Evolutionary conservation across 345 rosid genomes (phyloP), one percentile per base, ranked within the genome.

Genomic region (Syzygium aromaticum): DNA sequence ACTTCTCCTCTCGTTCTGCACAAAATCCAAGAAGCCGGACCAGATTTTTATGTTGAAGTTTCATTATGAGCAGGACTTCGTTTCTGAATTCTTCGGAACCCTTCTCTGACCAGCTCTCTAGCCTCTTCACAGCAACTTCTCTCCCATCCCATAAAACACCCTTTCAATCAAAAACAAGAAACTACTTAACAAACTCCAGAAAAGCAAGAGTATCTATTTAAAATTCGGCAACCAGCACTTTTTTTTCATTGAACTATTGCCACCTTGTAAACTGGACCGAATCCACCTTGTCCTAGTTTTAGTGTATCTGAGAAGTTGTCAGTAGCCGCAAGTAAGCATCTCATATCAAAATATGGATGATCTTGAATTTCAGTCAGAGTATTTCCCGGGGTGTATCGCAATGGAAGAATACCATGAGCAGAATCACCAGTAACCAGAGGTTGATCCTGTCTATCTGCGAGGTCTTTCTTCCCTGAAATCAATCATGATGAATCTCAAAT

Each of bases 231-330:
- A 38, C 4, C 2, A 0, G 38, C 80, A 9, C 21, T 73, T 6
- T 3, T 49, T 38, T 73, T 33, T 33, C 7, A 2, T 73, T 25
- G 0, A 73, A 73, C 2, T 33, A 73, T 73, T 73, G 49, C 49
- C 8, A 73, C 80, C 80, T 73, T 73, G 80, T 73, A 73, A 73
- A 73, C 80, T 38, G 80, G 80, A 38, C 80, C 92, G 53, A 92
- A 92, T 17, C 92, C 91, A 17, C 91, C 93, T 77, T 89, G 77
- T 53, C 92, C 93, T 21, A 92, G 89, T 88, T 83, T 90, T 64
- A 90, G 87, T 8, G 80, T 43, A 54, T 87, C 85, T 5, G 92
- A 89, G 87, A 92, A 90, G 84, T 88, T 54, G 46, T 43, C 46
- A 43, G 46, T 43, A 43, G 46, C 46, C 23, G 49, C 80, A 1